Base-by-base conservation (phyloP, 1,139 yeast species). In the Meyerozyma carpophila region DNA sequence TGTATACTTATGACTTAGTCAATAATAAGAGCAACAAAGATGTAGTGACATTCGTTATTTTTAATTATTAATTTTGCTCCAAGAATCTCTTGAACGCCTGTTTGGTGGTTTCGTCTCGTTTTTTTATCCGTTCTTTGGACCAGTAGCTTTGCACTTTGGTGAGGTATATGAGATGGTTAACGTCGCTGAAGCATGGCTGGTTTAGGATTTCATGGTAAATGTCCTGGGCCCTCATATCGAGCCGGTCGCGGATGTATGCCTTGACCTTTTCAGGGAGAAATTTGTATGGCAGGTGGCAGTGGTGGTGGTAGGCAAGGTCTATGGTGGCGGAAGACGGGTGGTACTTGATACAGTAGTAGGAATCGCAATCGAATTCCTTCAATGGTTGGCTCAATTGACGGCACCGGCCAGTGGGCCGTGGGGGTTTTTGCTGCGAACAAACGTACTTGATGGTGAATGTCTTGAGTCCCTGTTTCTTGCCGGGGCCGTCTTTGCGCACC, bases 61-160 rank as follows among this genome's bases (percentile, higher is more conserved):
- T n/a, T 21, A 5, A 11, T 13, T 31, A 9, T 31, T 9, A n/a
- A 8, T 14, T 31, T 31, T 29, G 32, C 39, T 44, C 46, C 39
- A 55, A 50, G 40, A 54, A 55, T 26, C 44, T 45, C 38, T 50
- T 48, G 42, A 55, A 55, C 14, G 59, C 58, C 32, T 48, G 51
- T 36, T 53, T 54, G 6, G 57, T 54, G 14, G 51, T 44, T 34
- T 51, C 52, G 18, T 51, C 51, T 37, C 49, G 52, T 41, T 43
- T 46, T 16, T 42, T 48, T 6, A 45, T 50, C 26, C 58, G 37
- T 41, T 52, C 57, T 37, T 53, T 54, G 13, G 58, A 55, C 58
- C 59, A 55, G 44, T 36, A 55, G 29, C 57, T 53, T 42, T 55
- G 59, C 9, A 55, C 56, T 39, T 55, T 55, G 36, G 52, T 51